Evolutionary conservation across 352 stramenopile species (phyloP).

Genomic region (Globisporangium solare): DNA sequence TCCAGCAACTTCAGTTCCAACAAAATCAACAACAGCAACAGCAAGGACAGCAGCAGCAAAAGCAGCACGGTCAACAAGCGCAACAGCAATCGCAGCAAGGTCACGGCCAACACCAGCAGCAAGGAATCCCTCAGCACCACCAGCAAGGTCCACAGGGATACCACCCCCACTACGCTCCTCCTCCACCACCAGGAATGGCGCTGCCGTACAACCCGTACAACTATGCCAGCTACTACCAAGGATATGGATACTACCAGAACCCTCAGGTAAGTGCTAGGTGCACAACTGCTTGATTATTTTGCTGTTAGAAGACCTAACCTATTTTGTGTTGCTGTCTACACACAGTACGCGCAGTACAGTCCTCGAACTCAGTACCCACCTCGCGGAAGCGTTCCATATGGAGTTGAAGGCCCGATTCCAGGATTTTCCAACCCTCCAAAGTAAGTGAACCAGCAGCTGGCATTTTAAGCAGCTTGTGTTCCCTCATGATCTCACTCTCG

Average conservation of each 20-base stretch:
- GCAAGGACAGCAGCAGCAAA: constrained; percentile 20
- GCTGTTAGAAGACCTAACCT: not conserved
- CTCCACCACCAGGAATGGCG: constrained; percentile 81
- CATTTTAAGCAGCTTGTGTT: too few relatives aligned
- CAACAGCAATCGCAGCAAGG: constrained; percentile 11
- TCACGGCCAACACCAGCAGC: constrained; percentile 30
- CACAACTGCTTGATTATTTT: not conserved
- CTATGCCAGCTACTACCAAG: constrained; percentile 82
- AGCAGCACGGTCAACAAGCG: constrained; percentile 16
- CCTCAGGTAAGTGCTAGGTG: constrained; percentile 39
- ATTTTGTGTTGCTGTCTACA: constrained; percentile 11
- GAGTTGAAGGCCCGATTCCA: constrained; percentile 71
- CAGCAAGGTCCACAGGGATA: constrained; percentile 63
- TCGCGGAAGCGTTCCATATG: constrained; percentile 79
- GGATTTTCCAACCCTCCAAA: constrained; percentile 76
- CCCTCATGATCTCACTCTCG: constrained; percentile 1
- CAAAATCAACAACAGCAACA: constrained; percentile 34
- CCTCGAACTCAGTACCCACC: constrained; percentile 81
- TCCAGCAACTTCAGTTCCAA: constrained; percentile 27
- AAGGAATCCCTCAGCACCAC: constrained; percentile 52
- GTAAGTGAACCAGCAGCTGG: constrained; percentile 11
- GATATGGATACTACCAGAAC: constrained; percentile 87
- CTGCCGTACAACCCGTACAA: constrained; percentile 89
- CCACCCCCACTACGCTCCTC: constrained; percentile 76
- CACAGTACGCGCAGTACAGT: constrained; percentile 85